Evolutionary conservation across 768 basidiomycete genomes (phyloP), one percentile per base, ranked within the genome.

Genomic region (Hypsizygus marmoreus): DNA sequence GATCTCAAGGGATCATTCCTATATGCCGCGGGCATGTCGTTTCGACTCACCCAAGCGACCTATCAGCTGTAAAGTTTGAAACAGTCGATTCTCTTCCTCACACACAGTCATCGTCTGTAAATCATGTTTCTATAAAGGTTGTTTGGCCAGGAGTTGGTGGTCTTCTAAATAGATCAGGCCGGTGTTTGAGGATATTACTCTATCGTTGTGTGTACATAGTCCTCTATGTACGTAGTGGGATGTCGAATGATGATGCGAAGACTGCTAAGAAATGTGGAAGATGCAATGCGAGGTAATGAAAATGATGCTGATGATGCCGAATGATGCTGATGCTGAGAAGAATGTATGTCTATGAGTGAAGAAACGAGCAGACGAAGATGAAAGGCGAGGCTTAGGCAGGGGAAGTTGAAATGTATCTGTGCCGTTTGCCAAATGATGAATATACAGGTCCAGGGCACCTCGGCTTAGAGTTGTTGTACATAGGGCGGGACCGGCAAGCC

Each of bases 271-370:
- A 39, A 49, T 52, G 41, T 35, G 40, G 40, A 25, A 31, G 39
- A 45, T 28, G 30, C 43, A 31, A 48, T 45, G 39, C 47, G 37
- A 50, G 45, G 51, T 9, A 30, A 32, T 38, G 48, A 41, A 51
- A 53, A 41, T 36, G 37, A 55, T 55, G 50, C 42, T 40, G 49
- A 49, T 54, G 50, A 34, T 40, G 33, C 40, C 45, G 42, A 45
- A 31, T 53, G 38, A 53, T 56, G 54, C 29, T 54, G 51, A 59
- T 56, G 55, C 51, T 54, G 50, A 25, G 42, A 45, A 46, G 48
- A 30, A 49, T 54, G 50, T 40, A 39, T 20, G 34, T n/a, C n/a
- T 35, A 45, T 39, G 43, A n/a, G 33, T 26, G 31, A 22, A 35
- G 39, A 16, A 45, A 44, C 26, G 47, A 49, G 34, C 17, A 34